Conservation (phyloP, 2,329 filamentous ascomycete genomes). For the Trichoderma sp. region DNA sequence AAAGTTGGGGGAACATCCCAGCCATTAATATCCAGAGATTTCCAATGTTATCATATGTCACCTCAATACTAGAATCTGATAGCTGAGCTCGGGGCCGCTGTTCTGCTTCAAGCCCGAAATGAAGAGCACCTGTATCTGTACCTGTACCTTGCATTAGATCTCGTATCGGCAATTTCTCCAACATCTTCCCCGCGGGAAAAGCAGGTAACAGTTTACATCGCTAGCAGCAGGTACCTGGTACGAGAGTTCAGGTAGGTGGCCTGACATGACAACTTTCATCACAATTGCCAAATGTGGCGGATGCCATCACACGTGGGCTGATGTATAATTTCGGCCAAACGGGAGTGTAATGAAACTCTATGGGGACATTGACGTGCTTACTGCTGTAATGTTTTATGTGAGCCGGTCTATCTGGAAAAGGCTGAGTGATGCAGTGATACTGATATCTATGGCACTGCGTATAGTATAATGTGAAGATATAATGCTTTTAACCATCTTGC, state of each 20-base stretch:
- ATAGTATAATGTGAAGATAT: background rate
- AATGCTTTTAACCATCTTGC: background rate
- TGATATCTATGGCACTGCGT: background rate
- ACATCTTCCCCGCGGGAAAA: background rate
- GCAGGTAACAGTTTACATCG: background rate
- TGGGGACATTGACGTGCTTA: background rate
- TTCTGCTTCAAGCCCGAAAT: background rate
- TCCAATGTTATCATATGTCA: background rate
- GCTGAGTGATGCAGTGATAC: background rate
- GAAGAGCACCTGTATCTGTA: background rate
- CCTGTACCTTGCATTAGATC: background rate
- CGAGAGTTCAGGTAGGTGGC: background rate
- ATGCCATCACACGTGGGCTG: background rate
- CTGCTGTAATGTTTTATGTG: too few species aligned
- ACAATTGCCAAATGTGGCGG: slow-evolving; percentile 2
- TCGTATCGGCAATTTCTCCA: background rate
- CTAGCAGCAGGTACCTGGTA: background rate
- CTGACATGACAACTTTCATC: background rate
- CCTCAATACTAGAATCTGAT: background rate
- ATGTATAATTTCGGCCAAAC: background rate
- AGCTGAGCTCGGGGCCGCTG: background rate
- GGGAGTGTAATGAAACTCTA: background rate
- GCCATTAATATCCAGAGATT: background rate
- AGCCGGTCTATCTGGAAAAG: too few species aligned
- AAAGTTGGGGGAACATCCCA: background rate